These are phyloP conservation scores for Henckelia pumila DNA, from an alignment of 257 asterid species.

Conservation along the genomic window DNA sequence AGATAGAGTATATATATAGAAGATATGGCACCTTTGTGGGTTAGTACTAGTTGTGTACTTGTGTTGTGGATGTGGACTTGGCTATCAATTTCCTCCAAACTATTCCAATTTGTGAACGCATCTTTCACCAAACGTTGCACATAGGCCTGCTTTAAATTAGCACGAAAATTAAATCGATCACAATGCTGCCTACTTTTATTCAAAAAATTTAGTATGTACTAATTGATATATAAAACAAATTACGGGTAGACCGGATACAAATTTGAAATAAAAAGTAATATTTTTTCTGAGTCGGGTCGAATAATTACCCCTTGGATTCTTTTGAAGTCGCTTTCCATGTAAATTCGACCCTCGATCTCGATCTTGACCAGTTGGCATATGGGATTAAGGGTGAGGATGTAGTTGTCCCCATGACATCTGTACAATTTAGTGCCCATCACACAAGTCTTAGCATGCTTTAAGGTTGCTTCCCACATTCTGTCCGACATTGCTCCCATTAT, in stretches of 20 bases:
- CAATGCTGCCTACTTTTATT: no score
- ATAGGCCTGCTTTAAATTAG: constrained; percentile 28
- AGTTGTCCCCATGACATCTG: constrained; percentile 31
- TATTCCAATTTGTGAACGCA: constrained; percentile 54
- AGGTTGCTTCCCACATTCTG: constrained; percentile 58
- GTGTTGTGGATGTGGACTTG: constrained; percentile 30
- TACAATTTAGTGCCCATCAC: constrained; percentile 54
- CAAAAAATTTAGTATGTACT: no score
- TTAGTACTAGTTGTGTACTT: constrained; percentile 27
- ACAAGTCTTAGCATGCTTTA: constrained; percentile 62
- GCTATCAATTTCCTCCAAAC: constrained; percentile 47
- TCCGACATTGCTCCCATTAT: constrained; percentile 70
- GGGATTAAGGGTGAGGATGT: constrained; percentile 37
- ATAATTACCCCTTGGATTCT: constrained; percentile 32
- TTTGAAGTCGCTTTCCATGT: constrained; percentile 24
- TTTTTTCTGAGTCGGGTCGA: no score
- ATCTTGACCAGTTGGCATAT: constrained; percentile 53
- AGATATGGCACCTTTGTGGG: constrained; percentile 36
- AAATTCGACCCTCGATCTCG: constrained; percentile 35
- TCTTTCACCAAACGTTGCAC: constrained; percentile 44
- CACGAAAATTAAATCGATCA: no score
- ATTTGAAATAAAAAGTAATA: no score
- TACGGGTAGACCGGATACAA: no score
- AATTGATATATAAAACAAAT: no score
- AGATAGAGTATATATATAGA: no score